Evolutionary conservation across 169 alveolate genomes (phyloP).

Genomic region (Perkinsus marinus): DNA sequence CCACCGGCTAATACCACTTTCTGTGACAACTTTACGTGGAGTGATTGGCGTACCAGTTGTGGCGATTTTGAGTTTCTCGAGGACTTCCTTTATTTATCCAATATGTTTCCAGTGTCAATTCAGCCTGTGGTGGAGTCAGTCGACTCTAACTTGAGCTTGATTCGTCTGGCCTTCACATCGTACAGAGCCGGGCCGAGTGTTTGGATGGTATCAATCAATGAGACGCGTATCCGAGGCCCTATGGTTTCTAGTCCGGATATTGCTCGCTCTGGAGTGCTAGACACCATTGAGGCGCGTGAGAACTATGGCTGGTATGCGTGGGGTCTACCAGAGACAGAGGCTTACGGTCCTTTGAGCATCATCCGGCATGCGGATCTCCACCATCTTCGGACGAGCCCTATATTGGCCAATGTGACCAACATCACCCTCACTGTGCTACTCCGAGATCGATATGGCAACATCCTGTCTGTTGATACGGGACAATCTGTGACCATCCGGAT

Average conservation of each 20-base stretch:
- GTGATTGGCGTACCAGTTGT: not conserved
- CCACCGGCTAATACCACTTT: not conserved
- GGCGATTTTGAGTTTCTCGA: not conserved
- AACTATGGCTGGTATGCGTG: not conserved
- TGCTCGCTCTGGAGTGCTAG: not conserved
- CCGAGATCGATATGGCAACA: not conserved
- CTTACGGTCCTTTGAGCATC: not conserved
- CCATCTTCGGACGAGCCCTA: not conserved
- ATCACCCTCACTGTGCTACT: not conserved
- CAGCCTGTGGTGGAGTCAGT: not conserved
- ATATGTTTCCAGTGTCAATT: not conserved
- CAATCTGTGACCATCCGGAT: not conserved
- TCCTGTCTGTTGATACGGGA: not conserved
- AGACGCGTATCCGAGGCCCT: not conserved
- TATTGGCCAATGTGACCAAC: not conserved
- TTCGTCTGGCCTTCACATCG: not conserved
- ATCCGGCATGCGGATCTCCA: not conserved
- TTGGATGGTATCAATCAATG: not conserved
- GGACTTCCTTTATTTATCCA: not conserved
- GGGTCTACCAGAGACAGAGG: not conserved
- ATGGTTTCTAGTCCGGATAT: not conserved
- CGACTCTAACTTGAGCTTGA: not conserved
- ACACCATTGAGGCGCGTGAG: not conserved
- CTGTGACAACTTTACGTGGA: not conserved
- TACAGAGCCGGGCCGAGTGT: not conserved